These are phyloP conservation scores for Solanum chacoense DNA, from an alignment of 305 asterid genomes.

Conservation along the genomic window DNA sequence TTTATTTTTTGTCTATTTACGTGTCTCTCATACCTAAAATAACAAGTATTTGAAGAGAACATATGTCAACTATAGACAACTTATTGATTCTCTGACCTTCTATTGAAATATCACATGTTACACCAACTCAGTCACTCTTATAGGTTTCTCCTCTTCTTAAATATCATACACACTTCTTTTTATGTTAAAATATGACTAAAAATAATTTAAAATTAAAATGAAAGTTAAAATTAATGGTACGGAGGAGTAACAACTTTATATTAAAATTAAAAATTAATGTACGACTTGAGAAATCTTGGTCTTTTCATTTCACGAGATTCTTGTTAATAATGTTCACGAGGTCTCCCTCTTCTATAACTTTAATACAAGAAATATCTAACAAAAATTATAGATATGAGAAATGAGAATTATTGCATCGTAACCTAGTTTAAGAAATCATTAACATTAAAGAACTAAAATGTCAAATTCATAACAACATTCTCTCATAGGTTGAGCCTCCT, in stretches of 20 bases:
- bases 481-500: background rate
- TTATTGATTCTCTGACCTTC: background rate
- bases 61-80: background rate
- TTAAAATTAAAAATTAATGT: background rate
- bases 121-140: background rate
- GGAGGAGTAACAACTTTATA: background rate
- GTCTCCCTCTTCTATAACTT: background rate
- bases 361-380: background rate
- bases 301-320: background rate
- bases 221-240: background rate
- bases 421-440: background rate
- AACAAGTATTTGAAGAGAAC: background rate
- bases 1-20: background rate
- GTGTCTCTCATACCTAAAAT: background rate
- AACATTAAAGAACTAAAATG: background rate
- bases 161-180: background rate
- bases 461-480: background rate
- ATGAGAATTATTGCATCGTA: background rate
- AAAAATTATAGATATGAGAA: background rate
- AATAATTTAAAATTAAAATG: background rate
- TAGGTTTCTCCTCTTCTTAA: background rate
- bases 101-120: background rate
- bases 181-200: background rate
- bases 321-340: background rate
- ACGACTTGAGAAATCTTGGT: background rate